Evolutionary conservation across 1,284 basidiomycete genomes (phyloP).

Genomic region (Moesziomyces sp.): DNA sequence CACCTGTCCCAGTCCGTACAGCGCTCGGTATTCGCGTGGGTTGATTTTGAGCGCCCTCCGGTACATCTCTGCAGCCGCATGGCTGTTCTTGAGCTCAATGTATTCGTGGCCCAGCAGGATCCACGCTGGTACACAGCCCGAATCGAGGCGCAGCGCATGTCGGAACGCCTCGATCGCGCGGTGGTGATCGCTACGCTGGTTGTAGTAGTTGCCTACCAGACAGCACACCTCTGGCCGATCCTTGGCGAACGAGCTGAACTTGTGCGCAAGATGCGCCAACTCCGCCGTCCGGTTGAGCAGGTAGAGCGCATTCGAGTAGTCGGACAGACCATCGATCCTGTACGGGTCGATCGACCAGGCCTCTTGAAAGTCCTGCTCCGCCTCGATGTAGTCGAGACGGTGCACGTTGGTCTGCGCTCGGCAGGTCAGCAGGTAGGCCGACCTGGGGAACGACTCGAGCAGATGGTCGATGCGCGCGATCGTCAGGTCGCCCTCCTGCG

Average conservation of each 20-base stretch:
- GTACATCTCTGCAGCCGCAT: slow-evolving; percentile 98
- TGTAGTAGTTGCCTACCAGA: slow-evolving; percentile 96
- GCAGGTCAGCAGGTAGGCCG: slow-evolving; percentile 79
- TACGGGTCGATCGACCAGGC: slow-evolving; percentile 78
- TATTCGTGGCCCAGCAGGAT: slow-evolving; percentile 99
- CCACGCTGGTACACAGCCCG: slow-evolving; percentile 95
- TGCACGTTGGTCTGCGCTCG: slow-evolving; percentile 56
- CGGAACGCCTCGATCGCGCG: slow-evolving; percentile 96
- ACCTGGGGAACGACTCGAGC: slow-evolving; percentile 82
- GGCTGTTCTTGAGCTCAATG: slow-evolving; percentile 97
- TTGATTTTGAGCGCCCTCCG: slow-evolving; percentile 94
- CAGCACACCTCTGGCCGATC: slow-evolving; percentile 79
- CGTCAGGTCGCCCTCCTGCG: slow-evolving; percentile 42
- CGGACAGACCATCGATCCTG: slow-evolving; percentile 92
- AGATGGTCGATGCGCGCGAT: slow-evolving; percentile 70
- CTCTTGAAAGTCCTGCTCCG: slow-evolving; percentile 60
- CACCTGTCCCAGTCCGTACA: slow-evolving; percentile 98
- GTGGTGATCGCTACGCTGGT: slow-evolving; percentile 88
- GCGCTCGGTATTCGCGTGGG: slow-evolving; percentile 88
- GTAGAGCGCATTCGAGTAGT: slow-evolving; percentile 96
- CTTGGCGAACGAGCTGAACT: slow-evolving; percentile 56
- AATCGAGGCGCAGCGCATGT: slow-evolving; percentile 90
- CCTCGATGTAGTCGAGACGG: slow-evolving; percentile 52
- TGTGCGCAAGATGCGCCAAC: slow-evolving; percentile 87
- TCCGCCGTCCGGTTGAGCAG: slow-evolving; percentile 89